These are phyloP conservation scores for Blastocystis hominis DNA, from an alignment of 352 stramenopile genomes.

Conservation along the genomic window DNA sequence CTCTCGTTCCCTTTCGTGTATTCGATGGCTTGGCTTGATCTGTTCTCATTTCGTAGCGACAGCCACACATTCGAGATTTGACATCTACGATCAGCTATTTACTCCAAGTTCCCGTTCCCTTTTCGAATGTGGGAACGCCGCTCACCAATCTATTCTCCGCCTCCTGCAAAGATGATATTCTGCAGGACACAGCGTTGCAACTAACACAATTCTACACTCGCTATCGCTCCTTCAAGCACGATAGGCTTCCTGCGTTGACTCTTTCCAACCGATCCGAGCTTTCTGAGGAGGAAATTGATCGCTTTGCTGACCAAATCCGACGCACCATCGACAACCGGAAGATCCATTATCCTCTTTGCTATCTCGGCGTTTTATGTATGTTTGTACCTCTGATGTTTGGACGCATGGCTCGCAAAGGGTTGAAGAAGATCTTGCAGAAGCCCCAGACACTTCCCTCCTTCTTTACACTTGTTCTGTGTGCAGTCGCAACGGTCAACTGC, in stretches of 20 bases:
- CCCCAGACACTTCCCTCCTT: not conserved
- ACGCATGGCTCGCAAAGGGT: not conserved
- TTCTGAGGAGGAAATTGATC: not conserved
- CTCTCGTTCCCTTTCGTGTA: not conserved
- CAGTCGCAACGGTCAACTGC: not conserved
- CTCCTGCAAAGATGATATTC: not conserved
- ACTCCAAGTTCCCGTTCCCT: not conserved
- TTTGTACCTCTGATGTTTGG: not conserved
- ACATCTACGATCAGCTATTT: not conserved
- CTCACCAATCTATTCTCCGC: not conserved
- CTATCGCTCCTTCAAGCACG: not conserved
- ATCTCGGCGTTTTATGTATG: not conserved
- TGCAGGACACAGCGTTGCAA: not conserved
- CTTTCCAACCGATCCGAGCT: not conserved
- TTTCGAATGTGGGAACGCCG: not conserved
- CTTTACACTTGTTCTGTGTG: not conserved
- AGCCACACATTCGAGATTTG: conserved; percentile 24
- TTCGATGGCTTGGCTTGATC: too few species aligned
- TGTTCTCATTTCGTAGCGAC: not conserved
- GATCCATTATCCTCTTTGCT: not conserved
- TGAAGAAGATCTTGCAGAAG: not conserved
- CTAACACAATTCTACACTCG: not conserved
- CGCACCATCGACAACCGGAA: not conserved
- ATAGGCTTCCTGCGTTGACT: not conserved
- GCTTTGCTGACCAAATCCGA: not conserved